Evolutionary conservation across 306 rosid species (phyloP), one percentile per base, ranked within the genome.

Genomic region (Pachyrhizus erosus): DNA sequence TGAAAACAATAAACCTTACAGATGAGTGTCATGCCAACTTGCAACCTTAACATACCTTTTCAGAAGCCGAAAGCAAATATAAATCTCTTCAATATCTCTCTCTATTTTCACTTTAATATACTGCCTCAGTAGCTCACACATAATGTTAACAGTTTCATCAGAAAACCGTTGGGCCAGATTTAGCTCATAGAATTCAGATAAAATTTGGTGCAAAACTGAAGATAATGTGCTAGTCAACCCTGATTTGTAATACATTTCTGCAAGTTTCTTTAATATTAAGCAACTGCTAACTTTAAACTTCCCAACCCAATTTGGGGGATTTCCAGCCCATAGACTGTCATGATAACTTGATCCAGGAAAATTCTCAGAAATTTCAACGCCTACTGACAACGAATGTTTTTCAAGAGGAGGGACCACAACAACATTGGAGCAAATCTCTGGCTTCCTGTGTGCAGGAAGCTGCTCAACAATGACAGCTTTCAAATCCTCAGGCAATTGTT

Each of bases 81-180:
- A 91, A 77, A 94, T 89, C 89, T 96, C 99, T 87, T 96, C 99
- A 75, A 96, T 89, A 85, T 96, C 96, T 7, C 75, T 72, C 79
- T 88, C 93, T 23, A 93, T 83, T 90, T 88, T 96, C 72, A 83
- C 80, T 61, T 80, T 84, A 78, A 92, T 88, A 80, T 93, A 93
- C 91, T 92, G 92, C 92, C 84, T 92, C 84, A 93, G 86, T 78
- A 96, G 90, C 86, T 93, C 93, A 62, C 90, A 91, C 66, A 89
- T 72, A 77, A 84, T 58, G 86, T 67, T 39, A 49, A 88, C 57
- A 86, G 90, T 89, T 76, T 87, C 92, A 84, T 87, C 87, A 70
- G 84, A 87, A 76, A 84, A 34, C 71, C 81, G 88, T 57, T 74
- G 82, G 17, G 81, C 79, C 39, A 80, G 83, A 82, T 87, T 90